phyloP scores from a whole-genome alignment of 1,139 yeast genomes.

The Blastobotrys persicus region DNA sequence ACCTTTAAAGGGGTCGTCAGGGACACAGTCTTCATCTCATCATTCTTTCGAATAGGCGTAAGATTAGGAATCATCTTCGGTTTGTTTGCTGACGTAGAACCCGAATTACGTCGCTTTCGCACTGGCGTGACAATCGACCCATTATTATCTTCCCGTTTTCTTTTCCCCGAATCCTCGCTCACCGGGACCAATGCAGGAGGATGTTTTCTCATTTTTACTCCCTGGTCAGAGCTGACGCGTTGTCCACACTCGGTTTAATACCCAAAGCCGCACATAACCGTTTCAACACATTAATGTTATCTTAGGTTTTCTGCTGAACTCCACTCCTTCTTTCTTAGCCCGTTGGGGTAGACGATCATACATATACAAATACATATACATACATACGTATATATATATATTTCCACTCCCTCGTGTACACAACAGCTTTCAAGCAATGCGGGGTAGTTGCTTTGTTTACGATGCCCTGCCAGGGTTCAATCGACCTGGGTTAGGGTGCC shows the following conservation, averaged over 20 bases:
- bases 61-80: not conserved
- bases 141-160: not conserved
- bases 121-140: not conserved
- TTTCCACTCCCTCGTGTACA: too few species aligned
- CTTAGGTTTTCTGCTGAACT: too few species aligned
- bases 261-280: not conserved
- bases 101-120: not conserved
- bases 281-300: not conserved
- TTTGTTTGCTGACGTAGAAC: not conserved
- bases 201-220: not conserved
- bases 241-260: too few species aligned
- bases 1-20: not conserved
- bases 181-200: not conserved
- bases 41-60: not conserved
- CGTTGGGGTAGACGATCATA: too few species aligned
- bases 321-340: too few species aligned
- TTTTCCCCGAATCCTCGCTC: not conserved
- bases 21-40: not conserved
- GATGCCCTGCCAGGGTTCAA: too few species aligned
- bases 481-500: too few species aligned
- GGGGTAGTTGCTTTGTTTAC: too few species aligned
- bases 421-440: too few species aligned
- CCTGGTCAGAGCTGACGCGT: too few species aligned
- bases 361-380: too few species aligned
- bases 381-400: too few species aligned